Evolutionary conservation across 345 rosid species (phyloP), one percentile per base, ranked within the genome.

Genomic region (Alliaria petiolata): DNA sequence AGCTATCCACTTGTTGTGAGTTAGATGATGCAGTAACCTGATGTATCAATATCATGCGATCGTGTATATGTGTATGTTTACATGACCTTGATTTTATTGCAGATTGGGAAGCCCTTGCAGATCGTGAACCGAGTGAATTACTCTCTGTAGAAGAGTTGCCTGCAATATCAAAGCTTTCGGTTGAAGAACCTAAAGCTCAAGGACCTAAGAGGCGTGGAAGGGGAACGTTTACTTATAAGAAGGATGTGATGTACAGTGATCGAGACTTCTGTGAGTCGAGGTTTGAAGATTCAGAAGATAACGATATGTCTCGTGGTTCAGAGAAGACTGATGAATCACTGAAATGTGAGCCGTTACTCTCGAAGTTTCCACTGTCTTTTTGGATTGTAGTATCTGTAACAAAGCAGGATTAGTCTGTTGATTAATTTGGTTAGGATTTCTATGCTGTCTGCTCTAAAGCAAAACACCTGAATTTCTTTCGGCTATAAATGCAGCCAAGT

Each of bases 41-140:
- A 0, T 52, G 46, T 43, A 38, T 52, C 56, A 47, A 5, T 58
- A 20, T 60, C 31, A 12, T 67, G 55, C 0, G 0, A 42, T 31
- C n/a, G 0, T 57, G 12, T 44, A 13, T 30, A 42, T 65, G 35
- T 39, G 19, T 68, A 43, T 55, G 54, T 42, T 74, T 36, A 70
- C 17, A 13, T 30, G 59, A 26, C 0, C 19, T 62, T 20, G n/a
- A n/a, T n/a, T n/a, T 36, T 70, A 63, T 52, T 65, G 75, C 82
- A 89, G 97, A 95, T 79, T 91, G 99, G 95, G 98, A 95, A 82
- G 92, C 89, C 6, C 71, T 87, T 42, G 98, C 89, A 4, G 98
- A 91, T 84, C 66, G 76, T 73, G 83, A 83, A 15, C 90, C 91
- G 1, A 66, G 70, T 67, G 83, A 82, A 50, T 74, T 95, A 63